Conservation (phyloP, 1,284 basidiomycete genomes). For the Trametes sp. region DNA sequence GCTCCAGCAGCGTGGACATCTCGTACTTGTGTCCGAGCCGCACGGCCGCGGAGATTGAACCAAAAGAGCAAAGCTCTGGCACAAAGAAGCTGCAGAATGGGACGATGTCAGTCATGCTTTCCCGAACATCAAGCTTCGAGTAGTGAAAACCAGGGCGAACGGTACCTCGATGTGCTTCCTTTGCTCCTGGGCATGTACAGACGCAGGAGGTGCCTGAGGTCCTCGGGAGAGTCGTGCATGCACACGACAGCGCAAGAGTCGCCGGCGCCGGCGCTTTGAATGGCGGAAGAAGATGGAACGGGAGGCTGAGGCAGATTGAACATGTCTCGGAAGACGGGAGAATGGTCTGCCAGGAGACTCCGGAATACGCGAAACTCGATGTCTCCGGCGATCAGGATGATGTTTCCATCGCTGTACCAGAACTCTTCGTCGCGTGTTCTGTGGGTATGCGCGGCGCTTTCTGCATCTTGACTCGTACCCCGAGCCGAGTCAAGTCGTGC, state of each 20-base stretch:
- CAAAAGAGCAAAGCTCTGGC: not conserved
- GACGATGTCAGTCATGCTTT: too few relatives aligned
- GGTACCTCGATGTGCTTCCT: not conserved
- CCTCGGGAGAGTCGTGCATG: slow-evolving; percentile 10
- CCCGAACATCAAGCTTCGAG: too few relatives aligned
- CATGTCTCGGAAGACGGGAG: slow-evolving; percentile 21
- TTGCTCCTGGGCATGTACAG: not conserved
- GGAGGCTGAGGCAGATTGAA: slow-evolving; percentile 14
- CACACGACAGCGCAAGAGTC: slow-evolving; percentile 10
- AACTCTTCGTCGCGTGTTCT: slow-evolving; percentile 17
- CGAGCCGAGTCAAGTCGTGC: too few relatives aligned
- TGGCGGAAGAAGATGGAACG: not conserved
- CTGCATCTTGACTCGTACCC: too few relatives aligned
- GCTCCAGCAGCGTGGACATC: too few relatives aligned
- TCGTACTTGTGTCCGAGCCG: slow-evolving; percentile 7
- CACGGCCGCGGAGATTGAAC: not conserved
- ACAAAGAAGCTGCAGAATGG: not conserved
- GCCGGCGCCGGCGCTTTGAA: too few relatives aligned
- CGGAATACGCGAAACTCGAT: slow-evolving; percentile 19
- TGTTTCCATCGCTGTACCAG: slow-evolving; percentile 24
- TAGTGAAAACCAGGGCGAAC: too few relatives aligned
- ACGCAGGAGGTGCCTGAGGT: slow-evolving; percentile 11
- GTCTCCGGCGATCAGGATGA: slow-evolving; percentile 18
- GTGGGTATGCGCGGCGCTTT: too few relatives aligned
- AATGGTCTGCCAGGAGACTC: slow-evolving; percentile 20